Conservation (phyloP, 1,284 basidiomycete genomes). For the Erythrobasidium hasegawianum region DNA sequence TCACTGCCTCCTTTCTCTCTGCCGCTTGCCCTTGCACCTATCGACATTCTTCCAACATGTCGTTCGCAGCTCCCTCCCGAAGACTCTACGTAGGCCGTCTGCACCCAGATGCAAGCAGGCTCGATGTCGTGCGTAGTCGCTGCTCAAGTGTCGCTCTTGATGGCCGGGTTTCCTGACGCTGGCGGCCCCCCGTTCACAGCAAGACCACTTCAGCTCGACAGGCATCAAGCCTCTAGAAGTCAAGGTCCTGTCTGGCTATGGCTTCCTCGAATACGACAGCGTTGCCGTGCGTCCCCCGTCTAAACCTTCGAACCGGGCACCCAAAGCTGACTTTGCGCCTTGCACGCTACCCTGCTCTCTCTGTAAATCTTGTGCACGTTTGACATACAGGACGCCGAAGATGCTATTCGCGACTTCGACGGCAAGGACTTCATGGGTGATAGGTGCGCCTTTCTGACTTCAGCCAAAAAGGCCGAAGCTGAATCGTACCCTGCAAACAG, state of each 20-base stretch:
- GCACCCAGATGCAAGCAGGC: constrained; percentile 36
- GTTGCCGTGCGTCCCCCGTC: constrained; percentile 56
- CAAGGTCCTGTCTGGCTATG: constrained; percentile 88
- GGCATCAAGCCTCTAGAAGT: constrained; percentile 82
- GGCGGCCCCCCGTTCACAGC: constrained; percentile 5
- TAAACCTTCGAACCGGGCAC: neutral
- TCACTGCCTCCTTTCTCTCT: no score
- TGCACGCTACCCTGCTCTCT: neutral
- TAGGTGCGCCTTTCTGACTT: constrained; percentile 56
- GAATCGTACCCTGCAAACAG: constrained; percentile 22
- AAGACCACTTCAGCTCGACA: constrained; percentile 58
- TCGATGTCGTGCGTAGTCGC: constrained; percentile 33
- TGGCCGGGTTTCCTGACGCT: neutral
- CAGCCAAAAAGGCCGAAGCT: neutral
- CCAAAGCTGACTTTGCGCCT: no score
- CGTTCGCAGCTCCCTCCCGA: constrained; percentile 36
- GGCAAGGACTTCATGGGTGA: constrained; percentile 82
- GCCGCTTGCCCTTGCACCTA: no score
- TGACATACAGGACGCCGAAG: constrained; percentile 73
- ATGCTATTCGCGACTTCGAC: constrained; percentile 77
- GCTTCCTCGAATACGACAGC: constrained; percentile 89
- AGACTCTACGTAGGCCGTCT: constrained; percentile 45
- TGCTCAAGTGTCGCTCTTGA: neutral
- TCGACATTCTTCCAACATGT: constrained; percentile 3
- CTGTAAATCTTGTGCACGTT: constrained; percentile 1